Base-by-base conservation (phyloP, 306 rosid species). In the Trifolium repens region DNA sequence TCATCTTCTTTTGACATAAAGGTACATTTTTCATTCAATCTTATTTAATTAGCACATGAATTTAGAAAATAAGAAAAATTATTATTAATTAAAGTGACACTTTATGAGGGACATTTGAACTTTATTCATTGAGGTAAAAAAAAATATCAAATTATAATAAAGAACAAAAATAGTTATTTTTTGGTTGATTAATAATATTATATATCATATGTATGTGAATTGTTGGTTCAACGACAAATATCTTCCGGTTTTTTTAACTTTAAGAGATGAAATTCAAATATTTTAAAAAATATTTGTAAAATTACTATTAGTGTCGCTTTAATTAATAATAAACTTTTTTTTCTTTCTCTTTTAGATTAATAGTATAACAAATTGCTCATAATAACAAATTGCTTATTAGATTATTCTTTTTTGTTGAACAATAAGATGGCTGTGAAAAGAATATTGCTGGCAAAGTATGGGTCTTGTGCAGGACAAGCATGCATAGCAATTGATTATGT, bases 401-500 rank as follows among this genome's bases (percentile, higher is more conserved):
- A 27, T 19, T 10, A 1, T n/a, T 63, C 8, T 44, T 75, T 50
- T 50, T 61, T 80, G 64, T 63, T 69, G 78, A 77, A 80, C 42
- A 30, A 78, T 54, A 53, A 89, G 97, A 83, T 60, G 65, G 81
- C 97, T 30, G 89, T 73, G 35, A 85, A 88, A 65, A 54, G 93
- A 71, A 69, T 91, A 34, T 46, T 85, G 27, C 79, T 83, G 26
- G 91, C 89, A 19, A 91, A 91, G 80, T 91, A 26, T 65, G 97
- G 93, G 26, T 9, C 87, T 17, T 91, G 97, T 78, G 96, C 88
- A 8, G 97, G 97, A 60, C 97, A 91, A 81, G 97, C 91, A 64
- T 89, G 97, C 88, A 78, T 91, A 60, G 80, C 89, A 57, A 79
- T 91, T 7, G 97, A 91, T 68, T 89, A 91, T 72, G 6, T 91